phyloP scores from a whole-genome alignment of 768 basidiomycete species.

The Trametes cubensis region DNA sequence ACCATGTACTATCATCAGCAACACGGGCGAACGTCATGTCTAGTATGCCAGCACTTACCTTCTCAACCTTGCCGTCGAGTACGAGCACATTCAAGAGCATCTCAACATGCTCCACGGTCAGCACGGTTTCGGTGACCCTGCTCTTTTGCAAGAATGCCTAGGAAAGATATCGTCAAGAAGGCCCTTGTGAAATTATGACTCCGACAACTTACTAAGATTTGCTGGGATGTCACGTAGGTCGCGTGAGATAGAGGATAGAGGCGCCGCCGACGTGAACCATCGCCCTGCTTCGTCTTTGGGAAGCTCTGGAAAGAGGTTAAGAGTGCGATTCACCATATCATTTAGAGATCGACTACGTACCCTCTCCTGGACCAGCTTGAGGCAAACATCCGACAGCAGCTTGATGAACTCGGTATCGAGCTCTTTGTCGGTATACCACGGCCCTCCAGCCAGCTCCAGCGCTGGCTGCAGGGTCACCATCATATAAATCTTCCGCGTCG shows the following conservation, averaged over 20 bases:
- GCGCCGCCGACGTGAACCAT: conserved; percentile 41
- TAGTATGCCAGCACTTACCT: conserved; percentile 43
- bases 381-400: conserved; percentile 71
- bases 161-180: background rate
- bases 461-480: conserved; percentile 84
- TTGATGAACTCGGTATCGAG: conserved; percentile 92
- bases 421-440: conserved; percentile 97
- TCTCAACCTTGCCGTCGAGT: conserved; percentile 89
- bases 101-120: conserved; percentile 87
- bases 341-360: conserved; percentile 41
- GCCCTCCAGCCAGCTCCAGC: conserved; percentile 88
- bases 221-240: conserved; percentile 72
- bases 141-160: conserved; percentile 70
- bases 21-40: too few relatives aligned
- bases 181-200: background rate
- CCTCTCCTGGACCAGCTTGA: conserved; percentile 73
- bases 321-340: background rate
- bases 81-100: conserved; percentile 88
- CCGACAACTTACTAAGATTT: conserved; percentile 52
- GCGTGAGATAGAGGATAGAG: conserved; percentile 77
- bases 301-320: conserved; percentile 54
- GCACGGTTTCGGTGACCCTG: conserved; percentile 75
- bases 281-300: conserved; percentile 54
- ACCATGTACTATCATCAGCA: background rate
- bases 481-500: conserved; percentile 95